Conservation (phyloP, 2,329 filamentous ascomycete species). For the Aureobasidium sp. region DNA sequence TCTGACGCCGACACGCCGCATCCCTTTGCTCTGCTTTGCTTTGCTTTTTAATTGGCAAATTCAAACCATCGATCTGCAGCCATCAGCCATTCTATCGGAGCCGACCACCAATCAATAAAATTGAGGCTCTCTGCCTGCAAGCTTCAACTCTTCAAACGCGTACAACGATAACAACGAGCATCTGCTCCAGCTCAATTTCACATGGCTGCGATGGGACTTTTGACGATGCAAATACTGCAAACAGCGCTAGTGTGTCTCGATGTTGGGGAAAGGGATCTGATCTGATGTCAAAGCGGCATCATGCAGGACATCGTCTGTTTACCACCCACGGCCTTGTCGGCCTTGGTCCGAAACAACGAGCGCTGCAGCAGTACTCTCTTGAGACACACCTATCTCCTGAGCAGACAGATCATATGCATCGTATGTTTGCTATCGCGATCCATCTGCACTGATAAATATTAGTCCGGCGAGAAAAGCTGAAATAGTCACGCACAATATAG, state of each 20-base stretch:
- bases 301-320: background rate
- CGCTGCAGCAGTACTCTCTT: background rate
- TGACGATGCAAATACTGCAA: conserved; percentile 4
- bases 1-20: background rate
- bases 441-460: background rate
- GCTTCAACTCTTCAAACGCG: background rate
- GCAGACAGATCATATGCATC: background rate
- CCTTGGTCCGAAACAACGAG: background rate
- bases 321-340: background rate
- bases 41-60: background rate
- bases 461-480: background rate
- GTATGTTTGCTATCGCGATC: background rate
- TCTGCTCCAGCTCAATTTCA: background rate
- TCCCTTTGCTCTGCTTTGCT: conserved; percentile 2
- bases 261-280: conserved; percentile 11
- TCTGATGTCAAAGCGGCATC: conserved; percentile 13
- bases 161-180: too few relatives aligned
- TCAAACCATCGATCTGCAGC: conserved; percentile 1
- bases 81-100: background rate
- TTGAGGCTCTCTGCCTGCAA: background rate
- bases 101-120: background rate
- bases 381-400: background rate
- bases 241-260: conserved; percentile 12
- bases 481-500: background rate
- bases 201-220: too few relatives aligned